Base-by-base conservation (phyloP, 495 filamentous ascomycete species). In the Xylaria longipes region DNA sequence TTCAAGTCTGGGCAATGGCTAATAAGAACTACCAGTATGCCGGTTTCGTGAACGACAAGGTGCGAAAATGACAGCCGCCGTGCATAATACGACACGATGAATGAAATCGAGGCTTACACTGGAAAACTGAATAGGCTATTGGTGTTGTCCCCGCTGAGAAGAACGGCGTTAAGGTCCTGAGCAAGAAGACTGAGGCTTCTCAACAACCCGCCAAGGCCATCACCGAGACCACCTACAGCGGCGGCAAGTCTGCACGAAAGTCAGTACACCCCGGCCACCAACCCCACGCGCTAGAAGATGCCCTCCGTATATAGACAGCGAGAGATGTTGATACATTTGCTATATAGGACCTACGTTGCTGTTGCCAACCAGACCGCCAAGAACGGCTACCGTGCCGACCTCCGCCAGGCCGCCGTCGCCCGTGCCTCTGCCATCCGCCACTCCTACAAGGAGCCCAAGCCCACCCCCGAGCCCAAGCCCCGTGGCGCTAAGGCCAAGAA, bases 1-100 rank as follows among this genome's bases (percentile, higher is more conserved):
- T 12, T 17, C 57, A 15, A 6, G 45, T 14, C 37, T 39, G 35
- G 63, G 39, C 48, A 37, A 70, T 73, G 69, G 80, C 77, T 85
- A 80, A 84, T 70, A 48, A 8, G 37, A 43, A 50, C 14, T 71
- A 67, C 56, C 81, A 95, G 93, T 90, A 97, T 83, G 92, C 93
- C 72, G 96, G 96, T 73, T 94, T 92, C 81, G 88, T 94, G 79
- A 97, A 97, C 85, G 90, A 91, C 84, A 95, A 98, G 93, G 95
- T 97, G 91, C 82, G 78, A 76, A 14, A 56, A 50, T 46, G 48
- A 69, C 73, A 65, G 56, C 43, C 35, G 11, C 22, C 29, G 39
- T 62, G 62, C 39, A 7, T 37, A n/a, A 65, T 22, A 41, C 48
- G 39, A 58, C 52, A 27, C 11, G 35, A 70, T 68, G 65, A 76